Evolutionary conservation across 83 land plant species (phyloP).

Genomic region (Picea mariana): DNA sequence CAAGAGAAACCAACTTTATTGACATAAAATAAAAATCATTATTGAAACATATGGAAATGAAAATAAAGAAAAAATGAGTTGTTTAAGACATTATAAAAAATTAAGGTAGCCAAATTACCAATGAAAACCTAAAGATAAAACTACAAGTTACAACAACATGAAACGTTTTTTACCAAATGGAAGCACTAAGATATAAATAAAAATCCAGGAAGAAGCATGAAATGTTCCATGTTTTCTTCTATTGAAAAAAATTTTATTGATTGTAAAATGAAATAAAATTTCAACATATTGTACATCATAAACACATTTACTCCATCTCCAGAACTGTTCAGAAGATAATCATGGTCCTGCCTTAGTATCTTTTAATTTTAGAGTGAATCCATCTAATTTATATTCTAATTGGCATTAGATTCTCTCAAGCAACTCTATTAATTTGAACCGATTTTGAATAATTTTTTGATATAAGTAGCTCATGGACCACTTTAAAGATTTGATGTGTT

Average conservation of each 20-base stretch:
- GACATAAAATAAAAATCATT: no score
- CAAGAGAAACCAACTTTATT: no score
- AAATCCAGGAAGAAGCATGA: neutral
- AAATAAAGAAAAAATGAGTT: neutral
- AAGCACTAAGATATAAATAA: neutral
- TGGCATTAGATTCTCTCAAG: conserved; percentile 1
- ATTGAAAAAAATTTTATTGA: neutral
- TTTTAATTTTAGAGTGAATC: no score
- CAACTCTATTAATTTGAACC: neutral
- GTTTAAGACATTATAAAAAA: neutral
- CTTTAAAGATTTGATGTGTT: neutral
- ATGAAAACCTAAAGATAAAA: neutral
- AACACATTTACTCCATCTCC: no score
- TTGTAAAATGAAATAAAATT: no score
- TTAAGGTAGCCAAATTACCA: neutral
- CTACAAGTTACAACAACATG: neutral
- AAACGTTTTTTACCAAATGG: neutral
- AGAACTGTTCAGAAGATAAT: no score
- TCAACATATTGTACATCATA: no score
- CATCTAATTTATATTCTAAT: neutral
- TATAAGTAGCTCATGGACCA: neutral
- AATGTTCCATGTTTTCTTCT: neutral
- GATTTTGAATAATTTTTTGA: neutral
- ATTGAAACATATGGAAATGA: neutral
- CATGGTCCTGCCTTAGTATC: no score